Conservation (phyloP, 2,329 filamentous ascomycete genomes). For the Cryoendolithus antarcticus region DNA sequence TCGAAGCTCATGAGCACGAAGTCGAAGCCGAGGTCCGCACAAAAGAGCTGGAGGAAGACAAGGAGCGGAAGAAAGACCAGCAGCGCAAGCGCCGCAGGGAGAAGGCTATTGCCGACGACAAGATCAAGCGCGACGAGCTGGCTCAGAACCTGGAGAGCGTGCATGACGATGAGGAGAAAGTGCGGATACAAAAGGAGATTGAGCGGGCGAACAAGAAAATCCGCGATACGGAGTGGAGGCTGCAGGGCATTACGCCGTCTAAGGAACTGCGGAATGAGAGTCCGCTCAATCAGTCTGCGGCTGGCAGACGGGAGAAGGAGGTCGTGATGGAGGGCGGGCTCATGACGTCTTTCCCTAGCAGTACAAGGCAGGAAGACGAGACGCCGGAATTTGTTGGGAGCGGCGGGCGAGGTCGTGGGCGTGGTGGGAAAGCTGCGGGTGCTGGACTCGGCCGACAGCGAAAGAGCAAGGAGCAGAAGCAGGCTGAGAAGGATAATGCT, state of each 20-base stretch:
- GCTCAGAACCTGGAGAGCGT: conserved; percentile 66
- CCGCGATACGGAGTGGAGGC: conserved; percentile 72
- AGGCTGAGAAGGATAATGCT: conserved; percentile 60
- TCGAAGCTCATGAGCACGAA: conserved; percentile 63
- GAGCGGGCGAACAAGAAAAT: conserved; percentile 89
- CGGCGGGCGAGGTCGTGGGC: conserved; percentile 39
- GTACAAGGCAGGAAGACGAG: conserved; percentile 14
- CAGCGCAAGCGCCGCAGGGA: conserved; percentile 91
- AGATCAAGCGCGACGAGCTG: conserved; percentile 69
- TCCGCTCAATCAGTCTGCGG: conserved; percentile 28
- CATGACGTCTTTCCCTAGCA: conserved; percentile 65
- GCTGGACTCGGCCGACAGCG: conserved; percentile 50
- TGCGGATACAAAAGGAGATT: conserved; percentile 70
- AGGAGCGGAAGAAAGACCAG: conserved; percentile 99
- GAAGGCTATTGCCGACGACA: conserved; percentile 83
- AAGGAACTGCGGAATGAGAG: conserved; percentile 64
- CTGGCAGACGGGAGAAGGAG: conserved; percentile 33
- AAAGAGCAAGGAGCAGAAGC: conserved; percentile 70
- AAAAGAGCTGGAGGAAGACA: conserved; percentile 83
- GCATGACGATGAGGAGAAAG: conserved; percentile 69
- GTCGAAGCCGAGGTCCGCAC: conserved; percentile 80
- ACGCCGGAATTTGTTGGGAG: conserved; percentile 16
- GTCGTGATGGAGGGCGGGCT: conserved; percentile 72
- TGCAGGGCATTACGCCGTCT: conserved; percentile 65
- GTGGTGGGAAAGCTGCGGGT: conserved; percentile 17